Base-by-base conservation (phyloP, 169 alveolate genomes). In the Prorocentrum cordatum region DNA sequence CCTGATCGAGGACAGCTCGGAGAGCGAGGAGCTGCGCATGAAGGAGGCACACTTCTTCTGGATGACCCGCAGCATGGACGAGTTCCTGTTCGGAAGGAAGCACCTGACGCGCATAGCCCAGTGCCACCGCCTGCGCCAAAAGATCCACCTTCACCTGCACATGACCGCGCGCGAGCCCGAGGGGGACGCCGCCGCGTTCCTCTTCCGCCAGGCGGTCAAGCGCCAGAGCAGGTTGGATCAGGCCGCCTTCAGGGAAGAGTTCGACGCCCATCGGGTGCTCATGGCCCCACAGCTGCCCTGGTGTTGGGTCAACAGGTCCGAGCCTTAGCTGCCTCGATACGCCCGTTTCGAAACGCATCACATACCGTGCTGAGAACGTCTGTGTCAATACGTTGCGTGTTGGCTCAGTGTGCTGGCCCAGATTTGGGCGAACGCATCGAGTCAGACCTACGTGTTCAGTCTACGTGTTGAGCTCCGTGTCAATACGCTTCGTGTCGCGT, bases 171-270 rank as follows among this genome's bases (percentile, higher is more conserved):
- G 26, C 24, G 58, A 45, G 3, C 79, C 79, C 79, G 24, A 7
- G 39, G 50, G 36, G 36, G 9, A 72, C 24, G 20, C 47, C 39
- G 22, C 59, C 7, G 84, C 54, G 35, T 72, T 47, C 67, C 84
- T 72, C n/a, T 72, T 72, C 68, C 58, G 68, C 32, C 64, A 72
- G 33, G 84, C 84, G 1, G 68, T 72, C 58, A 70, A 27, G 64
- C 24, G 79, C 18, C 79, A 67, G 36, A 31, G 59, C 27, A 0
- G 24, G 35, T 33, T 35, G 59, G 79, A 67, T n/a, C 79, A 59
- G 24, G 10, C 9, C 32, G 59, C 20, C 79, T 67, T 67, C 79
- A 33, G 26, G 22, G 5, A 20, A 14, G 18, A 5, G 24, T 3
- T 20, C 24, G 61, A n/a, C n/a, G n/a, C n/a, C n/a, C n/a, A n/a